Conservation (phyloP, 2,329 filamentous ascomycete species). For the Ophiocordyceps camponoti-floridani region DNA sequence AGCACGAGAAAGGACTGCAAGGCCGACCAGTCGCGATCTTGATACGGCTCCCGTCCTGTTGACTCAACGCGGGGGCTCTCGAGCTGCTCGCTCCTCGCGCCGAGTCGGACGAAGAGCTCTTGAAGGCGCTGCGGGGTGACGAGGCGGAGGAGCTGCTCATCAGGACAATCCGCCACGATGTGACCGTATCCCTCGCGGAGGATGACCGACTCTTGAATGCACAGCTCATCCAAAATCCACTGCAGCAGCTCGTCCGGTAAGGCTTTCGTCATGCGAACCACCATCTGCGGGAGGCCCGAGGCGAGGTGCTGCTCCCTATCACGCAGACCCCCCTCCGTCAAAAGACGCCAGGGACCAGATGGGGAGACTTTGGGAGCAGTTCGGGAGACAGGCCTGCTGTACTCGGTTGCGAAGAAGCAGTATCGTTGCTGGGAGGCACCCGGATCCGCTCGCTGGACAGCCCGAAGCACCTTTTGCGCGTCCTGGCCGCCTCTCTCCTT, state of each 20-base stretch:
- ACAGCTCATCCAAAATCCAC: constrained; percentile 47
- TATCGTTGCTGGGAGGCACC: constrained; percentile 18
- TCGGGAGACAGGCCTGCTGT: constrained; percentile 9
- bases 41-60: constrained; percentile 11
- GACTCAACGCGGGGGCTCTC: constrained; percentile 9
- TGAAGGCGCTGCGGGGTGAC: constrained; percentile 27
- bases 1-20: constrained; percentile 25
- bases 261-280: constrained; percentile 14
- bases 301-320: constrained; percentile 40
- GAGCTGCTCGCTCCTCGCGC: constrained; percentile 29
- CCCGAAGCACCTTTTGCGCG: constrained; percentile 25
- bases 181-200: constrained; percentile 43
- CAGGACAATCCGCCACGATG: constrained; percentile 26
- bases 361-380: constrained; percentile 12
- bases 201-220: constrained; percentile 32
- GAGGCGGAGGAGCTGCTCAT: constrained; percentile 24
- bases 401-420: constrained; percentile 29
- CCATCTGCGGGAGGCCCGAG: constrained; percentile 41
- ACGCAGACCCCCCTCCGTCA: constrained; percentile 22
- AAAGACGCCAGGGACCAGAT: constrained; percentile 26
- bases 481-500: constrained; percentile 21
- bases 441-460: constrained; percentile 30
- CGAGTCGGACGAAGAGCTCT: constrained; percentile 38
- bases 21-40: constrained; percentile 25
- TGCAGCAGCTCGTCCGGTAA: constrained; percentile 46